Base-by-base conservation (phyloP, 352 stramenopile genomes). In the Pythium dissimile region DNA sequence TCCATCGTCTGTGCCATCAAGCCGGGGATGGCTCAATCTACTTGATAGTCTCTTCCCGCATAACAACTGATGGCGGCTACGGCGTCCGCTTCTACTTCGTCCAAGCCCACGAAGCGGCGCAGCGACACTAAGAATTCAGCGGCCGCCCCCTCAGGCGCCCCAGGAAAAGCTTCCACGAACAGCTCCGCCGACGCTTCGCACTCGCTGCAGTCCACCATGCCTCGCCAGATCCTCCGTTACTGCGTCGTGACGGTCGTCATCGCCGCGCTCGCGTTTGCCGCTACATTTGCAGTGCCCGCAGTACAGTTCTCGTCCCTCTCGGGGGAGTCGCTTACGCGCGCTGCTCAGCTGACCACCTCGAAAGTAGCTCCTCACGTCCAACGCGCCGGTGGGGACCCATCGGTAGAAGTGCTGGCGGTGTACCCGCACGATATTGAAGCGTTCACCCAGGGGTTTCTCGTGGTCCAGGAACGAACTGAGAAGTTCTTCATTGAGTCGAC, bases 401-500 rank as follows among this genome's bases (percentile, higher is more conserved):
- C 60, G 0, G 72, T 92, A n/a, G 55, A 88, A 32, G 68, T 94
- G 24, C 56, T 94, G 26, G 71, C 58, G 15, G 74, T 73, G 67
- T 92, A 85, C 57, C 80, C 84, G 13, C 91, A 97, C 55, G 91
- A 97, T 53, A 7, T 65, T 0, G 45, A 61, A 20, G 86, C 91
- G 3, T 97, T 97, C 64, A 96, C 88, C 18, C 90, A 94, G 53
- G 89, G 89, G 1, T 67, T 94, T 28, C 44, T 90, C 68, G 35
- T 96, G 42, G 59, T 86, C 46, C 69, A 67, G 27, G 46, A 73
- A 5, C 76, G 64, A 10, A 37, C 66, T 2, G 46, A 83, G 27
- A 94, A 89, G 31, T 77, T 85, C 31, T 83, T 98, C n/a, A 94
- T 96, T 54, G 92, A 98, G 73, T 97, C 90, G 0, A 96, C 86